phyloP scores from a whole-genome alignment of 441 rosid species.

The Geranium incanum region DNA sequence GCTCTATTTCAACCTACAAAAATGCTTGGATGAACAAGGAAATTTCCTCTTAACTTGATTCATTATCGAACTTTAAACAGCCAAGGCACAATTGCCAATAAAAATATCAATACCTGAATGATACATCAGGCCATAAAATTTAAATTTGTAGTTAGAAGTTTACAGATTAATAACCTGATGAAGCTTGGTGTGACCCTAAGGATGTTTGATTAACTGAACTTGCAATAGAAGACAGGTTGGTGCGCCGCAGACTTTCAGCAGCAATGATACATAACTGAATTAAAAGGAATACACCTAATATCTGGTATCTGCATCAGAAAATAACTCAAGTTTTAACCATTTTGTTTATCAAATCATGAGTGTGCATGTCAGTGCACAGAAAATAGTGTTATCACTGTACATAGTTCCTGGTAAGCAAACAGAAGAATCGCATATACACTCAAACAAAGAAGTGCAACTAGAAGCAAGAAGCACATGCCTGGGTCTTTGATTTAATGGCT shows the following conservation, averaged over 20 bases:
- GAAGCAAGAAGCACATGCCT: slow-evolving; percentile 35
- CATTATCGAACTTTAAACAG: background rate
- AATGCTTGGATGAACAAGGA: background rate
- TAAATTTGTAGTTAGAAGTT: background rate
- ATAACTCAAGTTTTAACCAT: slow-evolving; percentile 21
- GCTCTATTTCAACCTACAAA: background rate
- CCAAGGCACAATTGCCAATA: background rate
- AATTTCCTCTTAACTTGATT: background rate
- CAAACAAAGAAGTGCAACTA: slow-evolving; percentile 8
- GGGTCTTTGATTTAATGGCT: slow-evolving; percentile 85
- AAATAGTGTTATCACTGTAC: background rate
- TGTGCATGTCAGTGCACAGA: background rate
- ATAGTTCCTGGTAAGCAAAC: background rate
- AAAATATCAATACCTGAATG: background rate
- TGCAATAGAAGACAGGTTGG: slow-evolving; percentile 74
- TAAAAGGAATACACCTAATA: slow-evolving; percentile 77
- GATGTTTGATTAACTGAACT: slow-evolving; percentile 69
- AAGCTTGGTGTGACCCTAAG: slow-evolving; percentile 43
- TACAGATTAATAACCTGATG: slow-evolving; percentile 42
- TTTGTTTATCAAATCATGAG: background rate
- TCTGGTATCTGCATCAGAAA: slow-evolving; percentile 64
- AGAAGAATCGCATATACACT: background rate
- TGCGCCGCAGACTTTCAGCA: slow-evolving; percentile 71
- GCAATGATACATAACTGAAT: slow-evolving; percentile 87
- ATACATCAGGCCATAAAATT: background rate